Evolutionary conservation across 805 yeast genomes (phyloP), one percentile per base, ranked within the genome.

Genomic region (Pichia cephalocereana): DNA sequence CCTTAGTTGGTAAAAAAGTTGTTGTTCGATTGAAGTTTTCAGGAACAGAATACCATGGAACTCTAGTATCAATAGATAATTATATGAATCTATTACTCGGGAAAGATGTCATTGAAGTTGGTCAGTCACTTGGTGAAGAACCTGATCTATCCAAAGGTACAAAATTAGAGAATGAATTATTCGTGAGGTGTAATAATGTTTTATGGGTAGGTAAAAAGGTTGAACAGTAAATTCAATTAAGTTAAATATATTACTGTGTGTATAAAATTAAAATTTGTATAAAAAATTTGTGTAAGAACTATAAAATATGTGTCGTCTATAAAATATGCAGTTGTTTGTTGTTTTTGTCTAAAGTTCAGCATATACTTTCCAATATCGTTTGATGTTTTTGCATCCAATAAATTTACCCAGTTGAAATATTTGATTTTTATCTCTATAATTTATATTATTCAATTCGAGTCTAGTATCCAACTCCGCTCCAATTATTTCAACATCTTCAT

Each of bases 151-250:
- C 46, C 19, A 51, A 54, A 38, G 45, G 53, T 8, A 59, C 59
- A 6, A 55, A 52, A 4, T 49, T 67, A 10, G 61, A 63, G 5
- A 62, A 60, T 23, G 96, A 90, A 56, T 70, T 91, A 23, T 84
- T 91, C 60, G 82, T 90, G 49, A 73, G 98, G 61, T 90, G 98
- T 64, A 90, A 90, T 62, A 90, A 91, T 56, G 96, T 90, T 1
- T 70, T 90, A 42, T 88, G 86, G 79, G 69, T 85, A 23, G 74
- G 84, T 44, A 78, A 75, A 51, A 68, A 40, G 8, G 37, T 34
- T 34, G 10, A 30, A 30, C 17, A 34, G 4, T 15, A 15, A 34
- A 34, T 34, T 12, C 17, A 34, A 10, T 15, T 30, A 10, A 4
- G 14, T 30, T 30, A 6, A 23, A 23, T 1, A 4, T 23, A 23